A percentile compares a stretch with the other conserved stretches of the same genome.
phyloP scores from a whole-genome alignment of 805 yeast species.

The Saccharomycopsis babjevae region DNA sequence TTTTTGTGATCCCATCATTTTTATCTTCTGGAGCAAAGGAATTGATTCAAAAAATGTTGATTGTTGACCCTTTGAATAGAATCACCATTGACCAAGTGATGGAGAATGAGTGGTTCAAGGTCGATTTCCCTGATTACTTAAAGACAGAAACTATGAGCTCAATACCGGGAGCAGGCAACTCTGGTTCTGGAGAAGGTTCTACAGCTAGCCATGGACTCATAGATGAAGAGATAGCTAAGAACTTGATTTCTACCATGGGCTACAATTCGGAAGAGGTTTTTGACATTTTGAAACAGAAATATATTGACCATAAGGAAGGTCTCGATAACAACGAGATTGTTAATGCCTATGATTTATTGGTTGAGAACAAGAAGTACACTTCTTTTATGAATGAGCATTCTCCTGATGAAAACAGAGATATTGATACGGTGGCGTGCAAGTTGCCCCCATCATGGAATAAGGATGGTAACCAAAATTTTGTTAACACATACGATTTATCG shows the following conservation, averaged over 20 bases:
- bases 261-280: slow-evolving; percentile 76
- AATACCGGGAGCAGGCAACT: slow-evolving; percentile 28
- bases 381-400: slow-evolving; percentile 39
- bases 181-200: slow-evolving; percentile 3
- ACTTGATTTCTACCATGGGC: slow-evolving; percentile 77
- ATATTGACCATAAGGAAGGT: slow-evolving; percentile 23
- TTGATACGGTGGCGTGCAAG: slow-evolving; percentile 49
- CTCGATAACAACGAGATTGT: slow-evolving; percentile 58
- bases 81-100: slow-evolving; percentile 86
- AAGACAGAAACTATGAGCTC: slow-evolving; percentile 23
- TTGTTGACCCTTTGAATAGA: slow-evolving; percentile 88
- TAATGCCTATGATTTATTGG: slow-evolving; percentile 76
- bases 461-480: not conserved
- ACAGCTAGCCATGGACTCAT: slow-evolving; percentile 28
- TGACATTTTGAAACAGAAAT: slow-evolving; percentile 42
- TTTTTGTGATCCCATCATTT: slow-evolving; percentile 81
- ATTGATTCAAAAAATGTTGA: slow-evolving; percentile 78
- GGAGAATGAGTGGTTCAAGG: slow-evolving; percentile 90
- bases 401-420: slow-evolving; percentile 30
- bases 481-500: slow-evolving; percentile 18
- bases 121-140: slow-evolving; percentile 69
- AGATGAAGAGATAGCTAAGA: slow-evolving; percentile 67
- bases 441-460: slow-evolving; percentile 43
- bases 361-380: slow-evolving; percentile 64
- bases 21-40: slow-evolving; percentile 78